These are phyloP conservation scores for Schwanniomyces yamadae DNA, from an alignment of 805 yeast genomes.

Conservation along the genomic window DNA sequence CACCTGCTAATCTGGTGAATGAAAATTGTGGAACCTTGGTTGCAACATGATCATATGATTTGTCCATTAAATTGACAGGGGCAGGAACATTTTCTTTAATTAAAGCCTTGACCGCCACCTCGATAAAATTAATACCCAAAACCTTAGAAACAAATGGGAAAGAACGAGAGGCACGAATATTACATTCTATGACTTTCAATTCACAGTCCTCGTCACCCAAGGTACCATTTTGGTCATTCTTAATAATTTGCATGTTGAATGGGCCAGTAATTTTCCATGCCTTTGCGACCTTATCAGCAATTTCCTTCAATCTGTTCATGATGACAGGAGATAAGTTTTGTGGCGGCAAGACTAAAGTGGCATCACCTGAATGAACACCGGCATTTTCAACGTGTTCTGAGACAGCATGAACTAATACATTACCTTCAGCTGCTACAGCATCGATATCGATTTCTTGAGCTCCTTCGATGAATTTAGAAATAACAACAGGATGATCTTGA, in stretches of 20 bases:
- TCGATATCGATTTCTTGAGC: constrained; percentile 97
- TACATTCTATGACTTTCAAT: constrained; percentile 96
- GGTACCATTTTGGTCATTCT: constrained; percentile 61
- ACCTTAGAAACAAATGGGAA: constrained; percentile 99
- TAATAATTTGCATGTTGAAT: constrained; percentile 96
- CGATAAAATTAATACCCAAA: constrained; percentile 90
- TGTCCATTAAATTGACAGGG: constrained; percentile 81
- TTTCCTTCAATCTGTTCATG: constrained; percentile 73
- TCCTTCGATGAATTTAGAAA: constrained; percentile 91
- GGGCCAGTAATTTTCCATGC: constrained; percentile 98
- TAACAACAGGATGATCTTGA: constrained; percentile 96
- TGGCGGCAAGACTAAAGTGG: constrained; percentile 93
- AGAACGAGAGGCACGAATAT: constrained; percentile 96
- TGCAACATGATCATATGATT: constrained; percentile 79
- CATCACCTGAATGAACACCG: constrained; percentile 99
- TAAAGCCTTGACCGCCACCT: constrained; percentile 88
- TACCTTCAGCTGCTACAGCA: constrained; percentile 90
- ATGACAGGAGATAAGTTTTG: constrained; percentile 66
- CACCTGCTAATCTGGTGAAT: constrained; percentile 97
- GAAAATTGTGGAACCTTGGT: constrained; percentile 96
- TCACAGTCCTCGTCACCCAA: constrained; percentile 53
- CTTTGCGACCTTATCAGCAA: constrained; percentile 88
- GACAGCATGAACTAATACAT: constrained; percentile 88
- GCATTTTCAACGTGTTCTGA: constrained; percentile 98
- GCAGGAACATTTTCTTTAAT: constrained; percentile 70